Percentiles rank a stretch among this genome's conserved stretches.
phyloP scores from a whole-genome alignment of 306 rosid genomes.

The Cicer arietinum region DNA sequence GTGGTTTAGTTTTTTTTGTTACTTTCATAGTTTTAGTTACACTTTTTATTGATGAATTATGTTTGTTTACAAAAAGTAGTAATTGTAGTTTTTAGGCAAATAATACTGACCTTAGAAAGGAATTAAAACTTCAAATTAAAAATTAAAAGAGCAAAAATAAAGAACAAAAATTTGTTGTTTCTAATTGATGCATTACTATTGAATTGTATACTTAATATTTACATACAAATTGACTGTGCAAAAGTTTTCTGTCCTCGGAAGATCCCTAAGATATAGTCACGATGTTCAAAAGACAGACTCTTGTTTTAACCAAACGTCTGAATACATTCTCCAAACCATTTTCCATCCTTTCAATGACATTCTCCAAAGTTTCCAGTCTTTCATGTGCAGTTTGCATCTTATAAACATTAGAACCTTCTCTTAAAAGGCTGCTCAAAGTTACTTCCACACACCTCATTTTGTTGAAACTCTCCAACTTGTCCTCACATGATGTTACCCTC shows the following conservation, averaged over 20 bases:
- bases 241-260: not conserved
- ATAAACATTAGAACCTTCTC: conserved; percentile 34
- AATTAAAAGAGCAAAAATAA: not conserved
- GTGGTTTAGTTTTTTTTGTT: not conserved
- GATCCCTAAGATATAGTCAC: conserved; percentile 42
- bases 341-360: conserved; percentile 59
- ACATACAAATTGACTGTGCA: not conserved
- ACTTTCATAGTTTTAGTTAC: not conserved
- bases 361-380: conserved; percentile 59
- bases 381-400: conserved; percentile 47
- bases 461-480: conserved; percentile 35
- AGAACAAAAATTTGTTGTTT: not conserved
- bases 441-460: conserved; percentile 57
- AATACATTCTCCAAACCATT: conserved; percentile 27
- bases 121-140: not conserved
- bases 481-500: conserved; percentile 45
- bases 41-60: not conserved
- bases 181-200: not conserved
- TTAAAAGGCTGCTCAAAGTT: conserved; percentile 40
- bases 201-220: not conserved
- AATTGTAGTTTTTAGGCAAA: not conserved
- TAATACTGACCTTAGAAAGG: not conserved
- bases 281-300: not conserved
- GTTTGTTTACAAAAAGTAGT: not conserved
- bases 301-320: too few species aligned